Evolutionary conservation across 805 yeast species (phyloP).

Genomic region (Lipomyces yamadae): DNA sequence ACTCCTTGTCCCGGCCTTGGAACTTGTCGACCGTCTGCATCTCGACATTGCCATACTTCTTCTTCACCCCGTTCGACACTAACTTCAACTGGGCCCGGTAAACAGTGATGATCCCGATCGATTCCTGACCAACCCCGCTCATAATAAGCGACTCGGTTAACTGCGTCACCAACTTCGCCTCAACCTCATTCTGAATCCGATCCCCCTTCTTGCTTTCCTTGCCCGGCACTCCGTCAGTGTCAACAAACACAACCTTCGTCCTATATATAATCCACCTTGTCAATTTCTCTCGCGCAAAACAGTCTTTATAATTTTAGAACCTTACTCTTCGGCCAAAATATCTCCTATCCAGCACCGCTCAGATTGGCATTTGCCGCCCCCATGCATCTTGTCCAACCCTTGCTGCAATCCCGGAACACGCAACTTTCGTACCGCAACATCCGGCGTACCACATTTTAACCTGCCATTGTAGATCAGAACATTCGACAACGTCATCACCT

Average conservation of each 20-base stretch:
- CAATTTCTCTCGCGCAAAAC: slow-evolving; percentile 9
- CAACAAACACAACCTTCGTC: slow-evolving; percentile 69
- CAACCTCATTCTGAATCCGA: slow-evolving; percentile 72
- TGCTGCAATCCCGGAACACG: slow-evolving; percentile 51
- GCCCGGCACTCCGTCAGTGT: slow-evolving; percentile 73
- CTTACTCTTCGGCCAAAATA: slow-evolving; percentile 57
- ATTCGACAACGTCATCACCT: slow-evolving; percentile 83
- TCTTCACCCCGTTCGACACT: slow-evolving; percentile 47
- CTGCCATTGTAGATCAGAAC: slow-evolving; percentile 74
- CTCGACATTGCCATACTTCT: slow-evolving; percentile 58
- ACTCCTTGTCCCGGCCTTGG: slow-evolving; percentile 95
- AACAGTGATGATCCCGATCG: slow-evolving; percentile 87
- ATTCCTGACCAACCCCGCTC: slow-evolving; percentile 62
- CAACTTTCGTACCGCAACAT: slow-evolving; percentile 65
- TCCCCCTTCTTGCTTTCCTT: slow-evolving; percentile 63
- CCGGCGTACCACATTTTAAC: slow-evolving; percentile 72
- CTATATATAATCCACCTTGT: slow-evolving; percentile 2
- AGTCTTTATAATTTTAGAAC: no score
- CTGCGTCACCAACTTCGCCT: slow-evolving; percentile 67
- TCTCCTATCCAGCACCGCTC: slow-evolving; percentile 58
- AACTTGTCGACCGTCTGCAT: slow-evolving; percentile 91
- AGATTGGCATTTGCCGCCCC: slow-evolving; percentile 3
- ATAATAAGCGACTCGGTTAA: slow-evolving; percentile 61
- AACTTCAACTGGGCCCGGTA: slow-evolving; percentile 77
- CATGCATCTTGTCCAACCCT: slow-evolving; percentile 10